Evolutionary conservation across 2,329 filamentous ascomycete genomes (phyloP), one percentile per base, ranked within the genome.

Genomic region (Talaromyces sp.): DNA sequence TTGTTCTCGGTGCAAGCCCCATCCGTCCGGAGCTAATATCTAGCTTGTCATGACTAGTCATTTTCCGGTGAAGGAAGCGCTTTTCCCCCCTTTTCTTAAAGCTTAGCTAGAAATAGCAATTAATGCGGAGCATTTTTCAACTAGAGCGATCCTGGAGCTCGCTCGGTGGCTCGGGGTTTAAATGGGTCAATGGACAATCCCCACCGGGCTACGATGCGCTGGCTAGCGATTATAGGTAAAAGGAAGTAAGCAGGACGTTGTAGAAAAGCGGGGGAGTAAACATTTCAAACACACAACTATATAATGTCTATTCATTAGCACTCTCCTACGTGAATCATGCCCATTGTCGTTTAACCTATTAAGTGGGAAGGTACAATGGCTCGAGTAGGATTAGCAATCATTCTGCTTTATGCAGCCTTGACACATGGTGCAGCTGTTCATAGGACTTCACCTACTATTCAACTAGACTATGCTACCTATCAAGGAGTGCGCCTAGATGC

Each of bases 401-500:
- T 13, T 9, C 44, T 47, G 11, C 19, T 47, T 1, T 47, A 2
- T 47, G 25, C 19, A 17, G 44, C 19, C n/a, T 22, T 47, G 17
- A 17, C 44, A 11, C 44, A 25, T 25, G 44, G 44, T 47, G 44
- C 44, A 47, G n/a, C 25, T 25, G 11, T 47, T 25, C 44, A 4
- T 25, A 47, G 22, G 22, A 11, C 19, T 10, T 25, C 44, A 13
- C 44, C 49, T n/a, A 53, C 49, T 8, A 32, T 59, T 6, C 17
- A 53, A n/a, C 57, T 59, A 19, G 57, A 39, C 6, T 59, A 59
- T 25, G 47, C 57, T 25, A 25, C 17, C 5, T 59, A 59, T 25
- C 28, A 51, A 27, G 57, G 57, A n/a, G 49, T 47, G 11, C n/a
- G 56, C 11, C 56, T 58, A 32, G 15, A 28, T 32, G 83, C 84